Evolutionary conservation across 2,329 filamentous ascomycete species (phyloP).

Genomic region (Calonectria naviculata): DNA sequence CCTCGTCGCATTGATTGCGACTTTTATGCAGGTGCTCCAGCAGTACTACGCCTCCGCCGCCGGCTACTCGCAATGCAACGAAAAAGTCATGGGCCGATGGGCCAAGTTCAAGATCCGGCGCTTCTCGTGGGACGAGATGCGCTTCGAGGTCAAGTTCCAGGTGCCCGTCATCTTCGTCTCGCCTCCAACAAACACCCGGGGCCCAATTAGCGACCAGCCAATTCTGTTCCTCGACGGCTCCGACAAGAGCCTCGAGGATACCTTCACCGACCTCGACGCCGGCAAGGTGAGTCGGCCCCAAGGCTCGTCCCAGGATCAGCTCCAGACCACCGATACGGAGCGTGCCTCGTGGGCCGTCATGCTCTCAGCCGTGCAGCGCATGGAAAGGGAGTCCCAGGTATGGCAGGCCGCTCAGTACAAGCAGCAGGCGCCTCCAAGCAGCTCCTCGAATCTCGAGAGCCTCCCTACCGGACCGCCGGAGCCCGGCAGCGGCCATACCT

Average conservation of each 20-base stretch:
- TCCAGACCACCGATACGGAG: slow-evolving; percentile 68
- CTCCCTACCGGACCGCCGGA: slow-evolving; percentile 39
- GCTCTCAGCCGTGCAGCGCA: slow-evolving; percentile 60
- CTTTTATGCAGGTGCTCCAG: slow-evolving; percentile 60
- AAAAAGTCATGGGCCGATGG: slow-evolving; percentile 61
- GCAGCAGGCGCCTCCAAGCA: slow-evolving; percentile 32
- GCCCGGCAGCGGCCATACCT: slow-evolving; percentile 48
- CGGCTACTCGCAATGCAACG: slow-evolving; percentile 60
- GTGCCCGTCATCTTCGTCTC: slow-evolving; percentile 63
- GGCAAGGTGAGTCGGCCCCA: background rate
- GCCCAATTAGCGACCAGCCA: slow-evolving; percentile 44
- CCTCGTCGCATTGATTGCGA: slow-evolving; percentile 57
- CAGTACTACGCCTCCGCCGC: slow-evolving; percentile 62
- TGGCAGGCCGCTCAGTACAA: slow-evolving; percentile 56
- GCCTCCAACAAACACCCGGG: slow-evolving; percentile 51
- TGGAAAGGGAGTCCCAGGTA: slow-evolving; percentile 58
- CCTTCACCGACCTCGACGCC: slow-evolving; percentile 30
- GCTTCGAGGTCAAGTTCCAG: slow-evolving; percentile 62
- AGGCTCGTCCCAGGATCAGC: slow-evolving; percentile 43
- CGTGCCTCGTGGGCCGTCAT: slow-evolving; percentile 65
- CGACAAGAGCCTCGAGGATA: slow-evolving; percentile 47
- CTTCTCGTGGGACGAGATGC: slow-evolving; percentile 56
- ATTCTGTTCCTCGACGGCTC: slow-evolving; percentile 55
- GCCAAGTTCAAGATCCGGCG: slow-evolving; percentile 51
- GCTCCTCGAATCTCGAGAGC: slow-evolving; percentile 12